Evolutionary conservation across 1,284 basidiomycete species (phyloP).

Genomic region (Apiotrichum porosum): DNA sequence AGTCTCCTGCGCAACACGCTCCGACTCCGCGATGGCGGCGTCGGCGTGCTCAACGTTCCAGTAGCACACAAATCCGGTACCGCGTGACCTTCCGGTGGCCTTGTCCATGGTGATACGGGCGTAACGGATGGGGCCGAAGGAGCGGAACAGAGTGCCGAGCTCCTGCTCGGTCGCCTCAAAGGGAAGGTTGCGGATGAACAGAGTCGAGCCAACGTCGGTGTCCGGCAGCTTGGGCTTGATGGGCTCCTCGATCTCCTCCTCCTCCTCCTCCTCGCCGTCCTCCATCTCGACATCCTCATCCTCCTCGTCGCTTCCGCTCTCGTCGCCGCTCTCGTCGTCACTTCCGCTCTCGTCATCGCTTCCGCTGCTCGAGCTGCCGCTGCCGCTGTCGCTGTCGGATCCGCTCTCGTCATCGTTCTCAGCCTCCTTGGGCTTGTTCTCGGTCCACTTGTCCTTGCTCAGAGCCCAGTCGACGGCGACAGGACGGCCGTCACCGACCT

Average conservation of each 20-base stretch:
- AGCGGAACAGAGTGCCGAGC: conserved; percentile 75
- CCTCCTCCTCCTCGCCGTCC: conserved; percentile 44
- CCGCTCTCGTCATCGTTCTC: conserved; percentile 39
- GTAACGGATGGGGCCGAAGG: conserved; percentile 89
- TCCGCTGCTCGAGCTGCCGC: conserved; percentile 23
- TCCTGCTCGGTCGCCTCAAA: conserved; percentile 91
- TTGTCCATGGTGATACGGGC: conserved; percentile 86
- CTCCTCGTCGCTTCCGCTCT: conserved; percentile 27
- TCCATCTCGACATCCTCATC: conserved; percentile 24
- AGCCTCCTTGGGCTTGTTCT: conserved; percentile 57
- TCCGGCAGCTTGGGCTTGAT: conserved; percentile 68
- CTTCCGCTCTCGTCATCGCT: conserved; percentile 6
- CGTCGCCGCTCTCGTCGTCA: conserved; percentile 24
- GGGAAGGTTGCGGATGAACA: conserved; percentile 92
- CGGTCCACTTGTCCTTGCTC: conserved; percentile 87
- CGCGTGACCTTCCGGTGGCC: conserved; percentile 76
- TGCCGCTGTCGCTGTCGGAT: conserved; percentile 37
- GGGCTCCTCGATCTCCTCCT: conserved; percentile 56
- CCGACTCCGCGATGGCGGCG: conserved; percentile 74
- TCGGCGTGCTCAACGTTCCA: conserved; percentile 92
- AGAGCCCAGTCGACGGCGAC: conserved; percentile 97
- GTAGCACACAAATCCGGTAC: conserved; percentile 96
- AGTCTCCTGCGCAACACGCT: conserved; percentile 61
- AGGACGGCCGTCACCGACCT: conserved; percentile 56
- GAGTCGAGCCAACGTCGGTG: conserved; percentile 78